Conservation (phyloP, 1,139 yeast genomes). For the Pichia sp. region DNA sequence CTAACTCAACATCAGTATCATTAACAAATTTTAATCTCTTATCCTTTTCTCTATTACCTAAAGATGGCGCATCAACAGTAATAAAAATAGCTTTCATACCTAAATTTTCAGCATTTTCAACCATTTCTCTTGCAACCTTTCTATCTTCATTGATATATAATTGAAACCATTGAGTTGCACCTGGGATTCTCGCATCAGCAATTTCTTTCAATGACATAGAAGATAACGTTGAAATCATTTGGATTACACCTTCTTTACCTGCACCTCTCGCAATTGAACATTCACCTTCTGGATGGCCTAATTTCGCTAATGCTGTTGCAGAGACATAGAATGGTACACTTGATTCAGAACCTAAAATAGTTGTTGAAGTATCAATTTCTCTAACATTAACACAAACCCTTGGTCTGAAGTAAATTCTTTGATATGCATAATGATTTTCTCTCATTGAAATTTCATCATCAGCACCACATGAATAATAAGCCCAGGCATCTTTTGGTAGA, state of each 20-base stretch:
- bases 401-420: constrained; percentile 81
- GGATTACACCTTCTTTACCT: constrained; percentile 59
- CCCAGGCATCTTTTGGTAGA: constrained; percentile 78
- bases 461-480: constrained; percentile 84
- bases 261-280: constrained; percentile 69
- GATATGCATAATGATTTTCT: constrained; percentile 85
- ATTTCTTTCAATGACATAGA: constrained; percentile 72
- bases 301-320: constrained; percentile 76
- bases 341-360: constrained; percentile 44
- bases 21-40: constrained; percentile 56
- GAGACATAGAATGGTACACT: constrained; percentile 68
- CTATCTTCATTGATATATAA: constrained; percentile 76
- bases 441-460: constrained; percentile 88
- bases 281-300: constrained; percentile 83
- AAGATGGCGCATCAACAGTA: constrained; percentile 91
- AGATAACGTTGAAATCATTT: constrained; percentile 78
- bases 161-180: constrained; percentile 82
- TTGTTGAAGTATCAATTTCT: constrained; percentile 37
- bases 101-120: constrained; percentile 64
- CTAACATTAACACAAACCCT: constrained; percentile 66
- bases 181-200: constrained; percentile 47
- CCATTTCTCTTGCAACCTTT: constrained; percentile 50
- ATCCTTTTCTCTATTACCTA: constrained; percentile 81
- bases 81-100: constrained; percentile 78
- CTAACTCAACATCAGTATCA: constrained; percentile 41